Base-by-base conservation (phyloP, 192 early-diverging fungal species). In the Thamnidium elegans region DNA sequence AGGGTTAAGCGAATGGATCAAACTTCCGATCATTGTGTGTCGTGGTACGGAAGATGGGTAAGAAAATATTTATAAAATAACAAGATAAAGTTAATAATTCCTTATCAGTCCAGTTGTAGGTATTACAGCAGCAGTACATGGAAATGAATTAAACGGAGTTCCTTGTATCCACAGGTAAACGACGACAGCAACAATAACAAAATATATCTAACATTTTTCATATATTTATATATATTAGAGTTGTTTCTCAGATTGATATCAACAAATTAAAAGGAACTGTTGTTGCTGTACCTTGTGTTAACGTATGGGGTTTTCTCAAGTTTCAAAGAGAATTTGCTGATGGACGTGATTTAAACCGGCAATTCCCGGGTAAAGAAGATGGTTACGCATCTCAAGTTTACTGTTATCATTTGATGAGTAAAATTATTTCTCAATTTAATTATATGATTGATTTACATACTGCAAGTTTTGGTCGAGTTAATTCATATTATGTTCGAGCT, bases 91-190 rank as follows among this genome's bases (percentile, higher is more conserved):
- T 4, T 47, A 20, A 61, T 23, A 45, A 42, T 43, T 31, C 59
- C 39, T 23, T 61, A 43, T 61, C 21, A 70, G 69, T 15, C 69
- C 69, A 11, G 48, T 65, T 20, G 47, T 71, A 21, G 69, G 69
- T 20, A 53, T 71, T n/a, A 95, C 94, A 0, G 92, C 94, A 14
- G 94, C 91, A 0, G 80, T 95, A 4, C 94, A 95, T 64, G 94
- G 94, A 62, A 93, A 95, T 70, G 94, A 95, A 62, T 75, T 95
- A 58, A 95, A 95, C 64, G 94, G 94, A 15, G 88, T 95, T 31
- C 94, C 94, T 20, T 82, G 89, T 62, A 95, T 93, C 48, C 94
- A 95, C 63, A 79, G 87, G 60, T 56, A 59, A 26, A 26, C 3
- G 3, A n/a, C n/a, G n/a, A n/a, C n/a, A 26, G 3, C 3, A 26